Conservation (phyloP, 805 yeast genomes). For the Saccharomycopsis amapae region DNA sequence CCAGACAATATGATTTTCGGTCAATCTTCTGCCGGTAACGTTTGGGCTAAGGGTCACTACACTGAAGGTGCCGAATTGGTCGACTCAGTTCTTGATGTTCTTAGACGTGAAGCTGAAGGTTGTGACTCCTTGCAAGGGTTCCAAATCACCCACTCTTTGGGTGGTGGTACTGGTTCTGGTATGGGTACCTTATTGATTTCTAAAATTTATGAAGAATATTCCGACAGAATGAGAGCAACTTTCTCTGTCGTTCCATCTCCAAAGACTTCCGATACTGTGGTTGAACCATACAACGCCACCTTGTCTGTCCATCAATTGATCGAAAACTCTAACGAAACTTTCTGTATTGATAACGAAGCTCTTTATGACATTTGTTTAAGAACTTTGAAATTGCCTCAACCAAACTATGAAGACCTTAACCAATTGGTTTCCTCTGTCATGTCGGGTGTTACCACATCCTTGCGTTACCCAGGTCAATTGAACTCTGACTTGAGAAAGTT, state of each 20-base stretch:
- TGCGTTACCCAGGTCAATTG: slow-evolving; percentile 92
- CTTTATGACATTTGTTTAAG: slow-evolving; percentile 82
- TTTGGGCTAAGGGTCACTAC: slow-evolving; percentile 96
- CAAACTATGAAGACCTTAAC: slow-evolving; percentile 73
- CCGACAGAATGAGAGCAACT: slow-evolving; percentile 94
- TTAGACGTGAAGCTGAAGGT: slow-evolving; percentile 90
- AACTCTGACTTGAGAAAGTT: slow-evolving; percentile 88
- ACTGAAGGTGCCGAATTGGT: slow-evolving; percentile 95
- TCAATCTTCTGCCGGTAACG: slow-evolving; percentile 90
- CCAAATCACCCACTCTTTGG: slow-evolving; percentile 77
- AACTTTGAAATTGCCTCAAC: slow-evolving; percentile 74
- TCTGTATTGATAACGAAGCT: slow-evolving; percentile 94
- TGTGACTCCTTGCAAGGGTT: slow-evolving; percentile 92
- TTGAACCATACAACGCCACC: slow-evolving; percentile 92
- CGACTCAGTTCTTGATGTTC: slow-evolving; percentile 81
- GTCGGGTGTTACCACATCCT: slow-evolving; percentile 92
- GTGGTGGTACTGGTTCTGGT: slow-evolving; percentile 97
- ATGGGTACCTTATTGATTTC: slow-evolving; percentile 87
- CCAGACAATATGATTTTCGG: slow-evolving; percentile 90
- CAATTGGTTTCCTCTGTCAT: slow-evolving; percentile 80
- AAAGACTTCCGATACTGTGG: slow-evolving; percentile 86
- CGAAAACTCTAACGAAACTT: slow-evolving; percentile 86
- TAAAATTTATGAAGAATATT: slow-evolving; percentile 84
- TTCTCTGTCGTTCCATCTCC: slow-evolving; percentile 92
- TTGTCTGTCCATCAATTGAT: slow-evolving; percentile 86